Evolutionary conservation across 306 rosid species (phyloP).

Genomic region (Aeschynomene evenia): DNA sequence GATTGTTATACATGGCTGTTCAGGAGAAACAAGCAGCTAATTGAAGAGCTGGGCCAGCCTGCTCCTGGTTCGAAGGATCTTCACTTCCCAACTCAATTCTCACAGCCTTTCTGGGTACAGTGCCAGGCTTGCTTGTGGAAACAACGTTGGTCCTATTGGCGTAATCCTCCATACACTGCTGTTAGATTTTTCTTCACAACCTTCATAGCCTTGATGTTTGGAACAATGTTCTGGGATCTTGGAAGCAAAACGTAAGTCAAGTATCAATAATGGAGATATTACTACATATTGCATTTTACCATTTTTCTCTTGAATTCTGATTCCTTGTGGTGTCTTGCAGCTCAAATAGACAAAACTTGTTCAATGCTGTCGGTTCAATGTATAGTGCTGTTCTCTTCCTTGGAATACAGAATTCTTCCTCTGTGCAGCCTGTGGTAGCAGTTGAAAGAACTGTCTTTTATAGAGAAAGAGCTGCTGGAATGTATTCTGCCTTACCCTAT

Average conservation of each 20-base stretch:
- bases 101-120: slow-evolving; percentile 61
- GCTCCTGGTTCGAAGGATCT: slow-evolving; percentile 63
- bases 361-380: slow-evolving; percentile 59
- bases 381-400: slow-evolving; percentile 51
- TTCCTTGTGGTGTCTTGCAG: slow-evolving; percentile 17
- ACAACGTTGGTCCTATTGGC: slow-evolving; percentile 58
- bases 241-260: slow-evolving; percentile 44
- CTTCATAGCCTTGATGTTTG: slow-evolving; percentile 42
- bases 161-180: slow-evolving; percentile 53
- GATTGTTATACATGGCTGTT: background rate
- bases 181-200: slow-evolving; percentile 47
- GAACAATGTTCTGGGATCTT: slow-evolving; percentile 51
- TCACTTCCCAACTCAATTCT: slow-evolving; percentile 53
- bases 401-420: slow-evolving; percentile 47
- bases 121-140: slow-evolving; percentile 86
- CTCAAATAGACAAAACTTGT: slow-evolving; percentile 28
- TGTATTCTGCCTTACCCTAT: slow-evolving; percentile 66
- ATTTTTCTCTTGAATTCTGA: background rate
- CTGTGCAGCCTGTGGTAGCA: slow-evolving; percentile 57
- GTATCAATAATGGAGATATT: background rate
- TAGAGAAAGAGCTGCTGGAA: slow-evolving; percentile 64
- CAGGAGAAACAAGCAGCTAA: slow-evolving; percentile 79
- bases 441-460: slow-evolving; percentile 61
- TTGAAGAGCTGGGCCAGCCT: slow-evolving; percentile 59
- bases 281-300: background rate